Evolutionary conservation across 495 filamentous ascomycete species (phyloP).

Genomic region (Penicillium paxilli): DNA sequence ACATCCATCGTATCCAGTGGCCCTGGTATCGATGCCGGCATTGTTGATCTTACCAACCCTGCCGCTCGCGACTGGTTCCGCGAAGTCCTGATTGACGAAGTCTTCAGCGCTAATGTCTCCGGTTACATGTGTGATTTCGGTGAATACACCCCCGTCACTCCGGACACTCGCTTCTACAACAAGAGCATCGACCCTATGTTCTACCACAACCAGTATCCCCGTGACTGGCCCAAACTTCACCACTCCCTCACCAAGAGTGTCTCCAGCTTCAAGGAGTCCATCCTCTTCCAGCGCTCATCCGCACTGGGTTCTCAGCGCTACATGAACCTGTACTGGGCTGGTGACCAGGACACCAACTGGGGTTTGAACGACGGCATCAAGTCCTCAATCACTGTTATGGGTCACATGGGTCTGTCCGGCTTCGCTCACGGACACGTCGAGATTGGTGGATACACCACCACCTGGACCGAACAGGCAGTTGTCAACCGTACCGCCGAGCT

Average conservation of each 20-base stretch:
- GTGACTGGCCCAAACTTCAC: constrained; percentile 25
- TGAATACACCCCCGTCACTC: constrained; percentile 21
- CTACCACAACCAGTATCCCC: constrained; percentile 26
- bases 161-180: constrained; percentile 22
- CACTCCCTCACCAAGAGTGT: constrained; percentile 18
- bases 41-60: constrained; percentile 25
- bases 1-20: constrained; percentile 27
- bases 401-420: constrained; percentile 28
- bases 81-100: constrained; percentile 19
- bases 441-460: constrained; percentile 27
- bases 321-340: constrained; percentile 29
- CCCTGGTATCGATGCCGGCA: constrained; percentile 23
- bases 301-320: constrained; percentile 20
- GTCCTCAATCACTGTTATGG: constrained; percentile 24
- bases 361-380: constrained; percentile 29
- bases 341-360: constrained; percentile 26
- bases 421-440: constrained; percentile 25
- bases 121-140: constrained; percentile 29
- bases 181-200: constrained; percentile 19
- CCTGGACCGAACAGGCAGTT: constrained; percentile 13
- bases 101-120: constrained; percentile 25
- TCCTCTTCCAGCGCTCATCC: constrained; percentile 25
- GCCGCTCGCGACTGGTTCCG: constrained; percentile 21
- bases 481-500: constrained; percentile 26
- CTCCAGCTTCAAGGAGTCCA: constrained; percentile 16